Percentiles rank a stretch among this genome's conserved stretches.
Conservation (phyloP, 495 filamentous ascomycete species). For the Cetradonia linearis region DNA sequence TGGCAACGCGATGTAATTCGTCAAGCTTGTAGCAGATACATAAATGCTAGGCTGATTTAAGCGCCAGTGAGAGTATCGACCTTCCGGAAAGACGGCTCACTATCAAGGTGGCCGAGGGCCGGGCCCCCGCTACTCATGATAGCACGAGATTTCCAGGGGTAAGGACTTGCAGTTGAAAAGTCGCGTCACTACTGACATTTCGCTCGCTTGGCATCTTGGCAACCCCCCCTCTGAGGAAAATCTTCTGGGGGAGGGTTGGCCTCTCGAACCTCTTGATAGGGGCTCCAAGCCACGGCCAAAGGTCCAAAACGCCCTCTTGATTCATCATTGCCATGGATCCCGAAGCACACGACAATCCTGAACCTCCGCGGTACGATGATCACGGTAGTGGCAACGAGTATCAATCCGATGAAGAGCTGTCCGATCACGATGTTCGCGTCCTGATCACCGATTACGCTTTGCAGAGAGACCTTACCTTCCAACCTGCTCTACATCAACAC, state of each 20-base stretch:
- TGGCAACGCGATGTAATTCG: neutral
- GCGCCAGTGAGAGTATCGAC: neutral
- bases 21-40: too few species aligned
- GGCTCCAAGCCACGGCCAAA: neutral
- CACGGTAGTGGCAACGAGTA: slow-evolving; percentile 12
- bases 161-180: neutral
- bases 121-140: neutral
- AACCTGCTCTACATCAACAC: slow-evolving; percentile 4
- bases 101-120: neutral
- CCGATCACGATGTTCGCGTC: slow-evolving; percentile 16
- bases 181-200: slow-evolving; percentile 1
- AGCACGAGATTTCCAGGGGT: neutral
- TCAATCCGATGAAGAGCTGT: slow-evolving; percentile 20
- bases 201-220: slow-evolving; percentile 15
- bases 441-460: slow-evolving; percentile 18
- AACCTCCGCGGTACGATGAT: neutral
- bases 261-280: too few species aligned
- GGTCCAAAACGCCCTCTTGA: neutral
- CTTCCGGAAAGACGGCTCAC: neutral
- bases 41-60: neutral
- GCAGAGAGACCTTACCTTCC: slow-evolving; percentile 18
- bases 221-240: neutral
- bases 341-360: neutral
- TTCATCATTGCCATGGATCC: slow-evolving; percentile 4
- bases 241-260: slow-evolving; percentile 3